Conservation (phyloP, 176 grass and related monocot species). For the Otatea glauca region DNA sequence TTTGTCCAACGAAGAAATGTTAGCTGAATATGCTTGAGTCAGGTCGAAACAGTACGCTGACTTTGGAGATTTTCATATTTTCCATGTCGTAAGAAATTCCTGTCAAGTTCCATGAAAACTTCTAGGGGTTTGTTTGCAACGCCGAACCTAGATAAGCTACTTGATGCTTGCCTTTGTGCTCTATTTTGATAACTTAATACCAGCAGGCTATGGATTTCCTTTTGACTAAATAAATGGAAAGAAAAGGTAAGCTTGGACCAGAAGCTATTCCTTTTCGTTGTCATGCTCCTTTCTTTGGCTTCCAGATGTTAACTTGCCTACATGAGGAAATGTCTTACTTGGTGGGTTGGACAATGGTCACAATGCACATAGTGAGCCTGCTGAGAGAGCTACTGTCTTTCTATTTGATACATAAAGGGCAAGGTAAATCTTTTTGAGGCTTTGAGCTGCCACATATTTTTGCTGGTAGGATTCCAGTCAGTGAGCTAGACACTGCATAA, state of each 20-base stretch:
- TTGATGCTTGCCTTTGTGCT: constrained; percentile 6
- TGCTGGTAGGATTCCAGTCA: constrained; percentile 23
- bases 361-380: constrained; percentile 21
- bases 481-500: constrained; percentile 9
- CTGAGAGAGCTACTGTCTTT: constrained; percentile 17
- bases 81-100: neutral
- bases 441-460: constrained; percentile 34
- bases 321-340: constrained; percentile 24
- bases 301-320: constrained; percentile 14
- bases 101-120: constrained; percentile 10
- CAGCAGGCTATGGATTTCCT: neutral
- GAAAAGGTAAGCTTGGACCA: constrained; percentile 6
- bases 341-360: constrained; percentile 10
- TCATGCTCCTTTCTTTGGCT: constrained; percentile 22
- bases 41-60: constrained; percentile 5
- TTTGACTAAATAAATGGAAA: constrained; percentile 25
- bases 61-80: neutral
- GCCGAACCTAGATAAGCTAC: constrained; percentile 37
- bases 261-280: constrained; percentile 12
- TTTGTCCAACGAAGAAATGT: constrained; percentile 41
- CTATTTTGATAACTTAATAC: constrained; percentile 27
- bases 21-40: constrained; percentile 51
- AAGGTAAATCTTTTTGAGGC: neutral
- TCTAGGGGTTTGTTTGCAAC: neutral
- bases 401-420: constrained; percentile 26